Base-by-base conservation (phyloP, 2,329 filamentous ascomycete species). In the Zalaria obscura region DNA sequence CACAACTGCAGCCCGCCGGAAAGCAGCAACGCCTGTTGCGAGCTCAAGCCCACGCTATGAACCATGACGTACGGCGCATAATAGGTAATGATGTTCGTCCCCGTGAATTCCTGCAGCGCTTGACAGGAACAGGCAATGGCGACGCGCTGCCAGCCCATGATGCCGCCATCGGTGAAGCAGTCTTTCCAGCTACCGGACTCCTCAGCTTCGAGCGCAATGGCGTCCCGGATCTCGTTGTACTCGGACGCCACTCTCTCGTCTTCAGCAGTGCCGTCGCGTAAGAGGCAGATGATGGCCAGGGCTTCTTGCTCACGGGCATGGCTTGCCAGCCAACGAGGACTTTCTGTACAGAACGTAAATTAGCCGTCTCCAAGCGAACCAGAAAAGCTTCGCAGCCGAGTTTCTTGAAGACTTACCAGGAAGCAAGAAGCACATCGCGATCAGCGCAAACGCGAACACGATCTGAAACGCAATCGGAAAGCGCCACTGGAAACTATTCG, bases 201-300 rank as follows among this genome's bases (percentile, higher is more conserved):
- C 4, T 36, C 40, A 10, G 48, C 42, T 47, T 49, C 66, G 44
- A 71, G 67, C 36, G 69, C 48, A 2, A 72, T 69, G 4, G 68
- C 69, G 29, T 68, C 67, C 49, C 72, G 71, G 57, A 73, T 69
- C 5, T 67, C 66, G 2, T 60, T 54, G 48, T 70, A 69, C 41
- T 73, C 68, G 26, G 61, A 60, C 36, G 69, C 65, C 3, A 76
- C 77, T 52, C 79, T 70, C 5, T 66, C 61, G 47, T 73, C 68
- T 37, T 77, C 67, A 29, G 71, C 47, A 45, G 37, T 72, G 50
- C 25, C 56, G 54, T 7, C 66, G 67, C 59, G 60, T 4, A 75
- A 64, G 4, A 68, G 69, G 8, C 70, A 67, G 28, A 74, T 65
- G 9, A 73, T 69, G 11, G 63, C 60, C 34, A 64, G 62, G 38